These are phyloP conservation scores for Phaeotremella fagi DNA, from an alignment of 768 basidiomycete genomes.

Conservation along the genomic window DNA sequence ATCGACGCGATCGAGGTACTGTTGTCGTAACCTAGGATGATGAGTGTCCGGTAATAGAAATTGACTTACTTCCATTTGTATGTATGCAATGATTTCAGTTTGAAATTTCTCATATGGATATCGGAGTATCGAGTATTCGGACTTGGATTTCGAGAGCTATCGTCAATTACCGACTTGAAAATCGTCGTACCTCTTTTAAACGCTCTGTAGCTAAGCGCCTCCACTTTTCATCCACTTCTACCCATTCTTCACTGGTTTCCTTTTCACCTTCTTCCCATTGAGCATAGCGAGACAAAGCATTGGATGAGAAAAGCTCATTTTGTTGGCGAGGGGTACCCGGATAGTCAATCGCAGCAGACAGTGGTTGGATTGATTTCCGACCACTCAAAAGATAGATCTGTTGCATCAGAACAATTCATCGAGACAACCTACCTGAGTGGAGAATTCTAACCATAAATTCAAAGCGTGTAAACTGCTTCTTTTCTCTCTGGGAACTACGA, in stretches of 20 bases:
- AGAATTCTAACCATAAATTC: constrained; percentile 34
- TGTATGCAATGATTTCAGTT: constrained; percentile 18
- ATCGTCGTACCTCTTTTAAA: constrained; percentile 16
- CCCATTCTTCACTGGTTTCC: neutral
- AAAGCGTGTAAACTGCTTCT: constrained; percentile 15
- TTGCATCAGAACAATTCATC: neutral
- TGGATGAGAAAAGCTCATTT: constrained; percentile 25
- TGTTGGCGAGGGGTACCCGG: constrained; percentile 8
- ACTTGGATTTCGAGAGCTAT: neutral
- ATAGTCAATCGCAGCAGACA: constrained; percentile 1
- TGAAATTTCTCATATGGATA: constrained; percentile 17
- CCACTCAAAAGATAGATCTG: constrained; percentile 21
- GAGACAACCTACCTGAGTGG: constrained; percentile 27
- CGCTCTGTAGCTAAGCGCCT: constrained; percentile 6
- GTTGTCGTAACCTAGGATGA: neutral
- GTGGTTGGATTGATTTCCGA: constrained; percentile 3
- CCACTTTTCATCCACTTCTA: constrained; percentile 13
- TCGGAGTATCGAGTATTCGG: constrained; percentile 1
- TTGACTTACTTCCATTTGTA: constrained; percentile 9
- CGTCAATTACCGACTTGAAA: neutral
- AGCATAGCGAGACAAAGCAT: constrained; percentile 21
- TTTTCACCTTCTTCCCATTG: constrained; percentile 25
- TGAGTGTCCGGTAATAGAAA: neutral
- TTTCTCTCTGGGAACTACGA: constrained; percentile 19
- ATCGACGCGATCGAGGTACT: too few relatives aligned